Evolutionary conservation across 1,284 basidiomycete genomes (phyloP).

Genomic region (Naganishia sp.): DNA sequence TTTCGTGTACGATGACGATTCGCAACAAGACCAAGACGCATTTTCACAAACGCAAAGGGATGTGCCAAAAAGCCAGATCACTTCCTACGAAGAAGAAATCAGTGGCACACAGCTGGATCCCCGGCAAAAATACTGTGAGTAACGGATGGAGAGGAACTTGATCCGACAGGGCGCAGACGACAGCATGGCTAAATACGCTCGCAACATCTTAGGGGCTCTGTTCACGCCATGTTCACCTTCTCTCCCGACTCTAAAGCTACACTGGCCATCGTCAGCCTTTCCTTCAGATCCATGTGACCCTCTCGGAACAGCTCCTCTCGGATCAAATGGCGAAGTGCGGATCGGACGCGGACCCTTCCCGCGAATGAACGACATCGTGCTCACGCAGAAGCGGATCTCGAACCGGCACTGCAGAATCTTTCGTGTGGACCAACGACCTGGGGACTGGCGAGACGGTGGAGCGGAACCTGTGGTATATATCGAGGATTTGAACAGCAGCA

Average conservation of each 20-base stretch:
- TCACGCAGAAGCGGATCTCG: slow-evolving; percentile 49
- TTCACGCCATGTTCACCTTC: slow-evolving; percentile 49
- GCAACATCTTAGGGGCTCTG: slow-evolving; percentile 46
- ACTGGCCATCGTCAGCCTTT: slow-evolving; percentile 44
- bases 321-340: slow-evolving; percentile 37
- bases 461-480: slow-evolving; percentile 63
- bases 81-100: slow-evolving; percentile 8
- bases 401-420: slow-evolving; percentile 49
- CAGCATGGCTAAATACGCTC: no score
- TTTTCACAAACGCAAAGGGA: slow-evolving; percentile 31
- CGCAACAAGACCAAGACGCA: slow-evolving; percentile 21
- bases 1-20: slow-evolving; percentile 20
- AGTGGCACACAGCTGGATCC: slow-evolving; percentile 47
- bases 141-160: background rate
- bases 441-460: slow-evolving; percentile 25
- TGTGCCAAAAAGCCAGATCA: slow-evolving; percentile 17
- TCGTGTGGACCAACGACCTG: slow-evolving; percentile 39
- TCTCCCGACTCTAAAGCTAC: slow-evolving; percentile 49
- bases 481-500: slow-evolving; percentile 69
- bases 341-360: slow-evolving; percentile 46
- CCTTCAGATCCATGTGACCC: slow-evolving; percentile 3
- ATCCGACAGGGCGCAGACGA: background rate
- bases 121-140: slow-evolving; percentile 52
- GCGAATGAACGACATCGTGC: slow-evolving; percentile 45
- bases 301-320: slow-evolving; percentile 6